Evolutionary conservation across 371 early-diverging fungal genomes (phyloP).

Genomic region (Circinella minor): DNA sequence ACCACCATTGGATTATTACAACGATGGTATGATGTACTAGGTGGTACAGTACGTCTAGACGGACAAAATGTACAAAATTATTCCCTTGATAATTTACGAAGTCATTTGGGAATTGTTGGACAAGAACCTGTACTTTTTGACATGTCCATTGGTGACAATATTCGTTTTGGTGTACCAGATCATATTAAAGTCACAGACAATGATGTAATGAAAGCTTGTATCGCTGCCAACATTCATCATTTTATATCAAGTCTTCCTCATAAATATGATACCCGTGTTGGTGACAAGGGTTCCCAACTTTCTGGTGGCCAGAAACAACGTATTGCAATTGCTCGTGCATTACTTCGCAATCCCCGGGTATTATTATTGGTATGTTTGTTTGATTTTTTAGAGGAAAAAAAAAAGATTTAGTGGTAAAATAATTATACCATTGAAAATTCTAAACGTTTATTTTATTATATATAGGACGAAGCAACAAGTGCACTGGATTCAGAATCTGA

Average conservation of each 20-base stretch:
- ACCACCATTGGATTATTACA: constrained; percentile 81
- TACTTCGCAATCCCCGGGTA: constrained; percentile 82
- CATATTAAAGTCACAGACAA: constrained; percentile 46
- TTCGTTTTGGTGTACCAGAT: constrained; percentile 65
- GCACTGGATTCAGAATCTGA: constrained; percentile 91
- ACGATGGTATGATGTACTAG: constrained; percentile 80
- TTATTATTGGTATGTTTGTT: constrained; percentile 67
- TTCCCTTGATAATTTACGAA: constrained; percentile 63
- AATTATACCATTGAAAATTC: too few relatives aligned
- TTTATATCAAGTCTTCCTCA: constrained; percentile 69
- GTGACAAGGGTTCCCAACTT: constrained; percentile 69
- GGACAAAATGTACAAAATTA: constrained; percentile 66
- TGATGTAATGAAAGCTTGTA: constrained; percentile 60
- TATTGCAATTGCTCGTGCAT: constrained; percentile 55
- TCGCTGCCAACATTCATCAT: constrained; percentile 75
- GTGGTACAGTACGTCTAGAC: constrained; percentile 70
- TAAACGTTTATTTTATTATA: too few relatives aligned
- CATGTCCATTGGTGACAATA: constrained; percentile 78
- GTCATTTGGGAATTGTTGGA: constrained; percentile 78
- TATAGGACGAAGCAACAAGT: constrained; percentile 87
- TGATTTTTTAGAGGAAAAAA: too few relatives aligned
- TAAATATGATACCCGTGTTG: constrained; percentile 80
- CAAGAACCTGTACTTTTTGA: constrained; percentile 89
- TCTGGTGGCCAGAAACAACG: constrained; percentile 36
- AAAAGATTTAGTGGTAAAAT: too few relatives aligned